Evolutionary conservation across 805 yeast genomes (phyloP), one percentile per base, ranked within the genome.

Genomic region (Candida pseudoglaebosa): DNA sequence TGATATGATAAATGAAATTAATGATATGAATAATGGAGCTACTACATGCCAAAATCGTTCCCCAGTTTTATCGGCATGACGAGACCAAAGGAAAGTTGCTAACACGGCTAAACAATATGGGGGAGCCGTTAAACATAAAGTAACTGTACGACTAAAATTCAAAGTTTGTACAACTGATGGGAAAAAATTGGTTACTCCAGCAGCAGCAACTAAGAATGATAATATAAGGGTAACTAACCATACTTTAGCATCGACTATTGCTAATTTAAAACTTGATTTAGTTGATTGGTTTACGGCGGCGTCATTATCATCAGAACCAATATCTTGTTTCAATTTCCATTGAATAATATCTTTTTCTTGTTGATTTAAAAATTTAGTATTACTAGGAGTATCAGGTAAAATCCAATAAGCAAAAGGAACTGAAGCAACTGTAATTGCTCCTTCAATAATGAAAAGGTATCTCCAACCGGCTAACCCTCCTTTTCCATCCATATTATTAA

Each of bases 131-230:
- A 79, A 62, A 45, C 76, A 72, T 35, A 77, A 65, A 3, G 83
- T 76, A 33, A 71, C 63, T 28, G 75, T 64, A 34, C 67, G 61
- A 49, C 57, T 54, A 47, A 75, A 80, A 32, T 76, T 70, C 44
- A 80, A 63, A 10, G 83, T 76, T 41, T 65, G 52, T 13, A 80
- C 82, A 19, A 80, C 77, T 1, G 82, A 67, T 19, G 84, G 84
- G 64, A 77, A 78, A 53, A 75, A 77, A 51, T 77, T 72, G 14
- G 80, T 74, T 34, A 77, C 80, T 53, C 82, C 81, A 46, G 78
- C 73, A 28, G 82, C 80, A 18, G 78, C 78, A 36, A 74, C 82
- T 21, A 71, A 56, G 55, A 67, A 69, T 2, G 75, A 57, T 18
- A 70, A 57, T 37, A 62, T 60, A 34, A 70, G 71, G 13, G 72